Base-by-base conservation (phyloP, 805 yeast genomes). In the Grigorovia yakushimaensis region DNA sequence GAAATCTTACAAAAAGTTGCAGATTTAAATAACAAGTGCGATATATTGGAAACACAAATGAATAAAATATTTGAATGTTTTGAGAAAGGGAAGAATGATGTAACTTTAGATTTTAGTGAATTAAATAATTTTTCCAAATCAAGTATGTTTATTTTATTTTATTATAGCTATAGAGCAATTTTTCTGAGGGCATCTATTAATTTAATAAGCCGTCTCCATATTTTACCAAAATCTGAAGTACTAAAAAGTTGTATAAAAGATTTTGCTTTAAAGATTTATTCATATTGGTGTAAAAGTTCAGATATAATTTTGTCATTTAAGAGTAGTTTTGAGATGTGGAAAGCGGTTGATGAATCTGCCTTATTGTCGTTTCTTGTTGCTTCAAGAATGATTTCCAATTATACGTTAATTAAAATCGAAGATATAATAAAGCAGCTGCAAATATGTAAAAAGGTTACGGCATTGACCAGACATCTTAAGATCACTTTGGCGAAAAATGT, bases 1-100 rank as follows among this genome's bases (percentile, higher is more conserved):
- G 66, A 61, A 36, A 41, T 62, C 2, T 50, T 54, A n/a, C 51
- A 52, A 2, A 49, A 53, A 35, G 35, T 59, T 2, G 52, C 53
- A 13, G 5, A 24, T 2, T 45, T 51, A 5, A 44, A 49, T 11
- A 19, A 24, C 7, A 51, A 51, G 36, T 44, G 57, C 15, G 54
- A 55, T n/a, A 47, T 47, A 10, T 41, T 61, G 17, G 49, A 54
- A 20, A 37, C 43, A 4, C 64, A 60, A 37, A 49, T 55, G 5
- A 44, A 41, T 18, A 49, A 37, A 42, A 41, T 60, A 22, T 51
- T 53, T 43, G 54, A 55, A 19, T 49, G 50, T 27, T 54, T 27
- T 33, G 15, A 15, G 4, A 33, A 33, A n/a, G n/a, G n/a, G n/a
- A n/a, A n/a, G n/a, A n/a, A n/a, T n/a, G n/a, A n/a, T n/a, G n/a